Percentiles rank a stretch among this genome's conserved stretches.
phyloP scores from a whole-genome alignment of 345 rosid species.

The Eucalyptus fibrosa region DNA sequence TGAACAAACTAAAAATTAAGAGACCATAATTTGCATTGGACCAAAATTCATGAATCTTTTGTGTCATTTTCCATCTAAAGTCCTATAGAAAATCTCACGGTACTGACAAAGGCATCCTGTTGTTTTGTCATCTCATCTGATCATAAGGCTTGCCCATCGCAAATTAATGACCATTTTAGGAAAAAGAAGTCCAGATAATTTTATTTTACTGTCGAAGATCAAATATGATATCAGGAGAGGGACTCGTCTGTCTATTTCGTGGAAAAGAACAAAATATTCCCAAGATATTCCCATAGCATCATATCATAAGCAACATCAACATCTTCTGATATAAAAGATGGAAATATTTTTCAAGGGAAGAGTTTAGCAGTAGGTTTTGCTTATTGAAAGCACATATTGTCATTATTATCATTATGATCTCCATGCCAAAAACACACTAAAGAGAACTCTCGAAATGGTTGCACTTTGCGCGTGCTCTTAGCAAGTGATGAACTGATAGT shows the following conservation, averaged over 20 bases:
- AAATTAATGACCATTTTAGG: background rate
- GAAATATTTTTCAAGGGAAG: background rate
- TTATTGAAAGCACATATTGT: background rate
- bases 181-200: background rate
- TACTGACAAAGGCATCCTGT: background rate
- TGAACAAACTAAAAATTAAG: background rate
- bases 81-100: background rate
- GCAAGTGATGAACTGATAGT: constrained; percentile 30
- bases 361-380: background rate
- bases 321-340: background rate
- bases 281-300: background rate
- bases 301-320: background rate
- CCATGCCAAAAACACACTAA: background rate
- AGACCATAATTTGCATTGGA: too few relatives aligned
- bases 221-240: background rate
- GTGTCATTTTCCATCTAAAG: background rate
- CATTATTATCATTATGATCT: background rate
- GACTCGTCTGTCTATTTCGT: background rate
- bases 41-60: too few relatives aligned
- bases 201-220: background rate
- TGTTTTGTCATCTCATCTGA: background rate
- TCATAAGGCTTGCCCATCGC: background rate
- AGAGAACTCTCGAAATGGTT: background rate
- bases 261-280: background rate
- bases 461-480: background rate